These are phyloP conservation scores for Neurospora sp. DNA, from an alignment of 495 filamentous ascomycete species.

Conservation along the genomic window DNA sequence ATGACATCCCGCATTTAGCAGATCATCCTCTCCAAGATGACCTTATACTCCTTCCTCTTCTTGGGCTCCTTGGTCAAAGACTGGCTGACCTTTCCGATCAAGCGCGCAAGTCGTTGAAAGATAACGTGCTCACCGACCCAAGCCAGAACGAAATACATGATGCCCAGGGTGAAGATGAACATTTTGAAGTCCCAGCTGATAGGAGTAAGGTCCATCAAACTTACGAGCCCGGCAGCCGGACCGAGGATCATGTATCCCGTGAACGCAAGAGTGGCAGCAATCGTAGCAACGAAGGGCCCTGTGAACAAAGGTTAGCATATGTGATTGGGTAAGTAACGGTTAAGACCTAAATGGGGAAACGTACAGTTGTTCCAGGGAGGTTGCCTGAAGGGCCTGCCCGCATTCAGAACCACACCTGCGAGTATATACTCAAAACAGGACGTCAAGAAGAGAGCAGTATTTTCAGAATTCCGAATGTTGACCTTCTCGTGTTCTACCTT, in stretches of 20 bases:
- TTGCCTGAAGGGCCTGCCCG: constrained; percentile 81
- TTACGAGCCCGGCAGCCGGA: constrained; percentile 54
- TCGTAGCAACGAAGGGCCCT: constrained; percentile 77
- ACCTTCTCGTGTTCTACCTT: constrained; percentile 60
- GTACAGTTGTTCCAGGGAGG: constrained; percentile 69
- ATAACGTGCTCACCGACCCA: constrained; percentile 61
- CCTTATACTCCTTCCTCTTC: constrained; percentile 79
- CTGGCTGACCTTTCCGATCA: constrained; percentile 49
- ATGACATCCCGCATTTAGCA: constrained; percentile 7
- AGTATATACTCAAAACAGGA: constrained; percentile 94
- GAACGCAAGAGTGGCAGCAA: constrained; percentile 54
- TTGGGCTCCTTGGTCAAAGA: constrained; percentile 51
- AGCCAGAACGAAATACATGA: constrained; percentile 53
- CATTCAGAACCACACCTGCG: constrained; percentile 76
- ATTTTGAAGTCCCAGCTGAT: constrained; percentile 61
- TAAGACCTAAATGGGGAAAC: constrained; percentile 15
- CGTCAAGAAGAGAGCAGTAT: constrained; percentile 77
- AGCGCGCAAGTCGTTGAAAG: constrained; percentile 60
- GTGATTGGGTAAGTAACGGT: constrained; percentile 10
- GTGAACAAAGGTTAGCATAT: not conserved
- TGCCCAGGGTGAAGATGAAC: constrained; percentile 57
- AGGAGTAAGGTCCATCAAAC: constrained; percentile 76
- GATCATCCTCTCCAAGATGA: constrained; percentile 64
- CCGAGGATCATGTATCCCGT: constrained; percentile 67
- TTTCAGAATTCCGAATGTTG: constrained; percentile 83